Evolutionary conservation across 805 yeast species (phyloP).

Genomic region (Isabelozyma heimii): DNA sequence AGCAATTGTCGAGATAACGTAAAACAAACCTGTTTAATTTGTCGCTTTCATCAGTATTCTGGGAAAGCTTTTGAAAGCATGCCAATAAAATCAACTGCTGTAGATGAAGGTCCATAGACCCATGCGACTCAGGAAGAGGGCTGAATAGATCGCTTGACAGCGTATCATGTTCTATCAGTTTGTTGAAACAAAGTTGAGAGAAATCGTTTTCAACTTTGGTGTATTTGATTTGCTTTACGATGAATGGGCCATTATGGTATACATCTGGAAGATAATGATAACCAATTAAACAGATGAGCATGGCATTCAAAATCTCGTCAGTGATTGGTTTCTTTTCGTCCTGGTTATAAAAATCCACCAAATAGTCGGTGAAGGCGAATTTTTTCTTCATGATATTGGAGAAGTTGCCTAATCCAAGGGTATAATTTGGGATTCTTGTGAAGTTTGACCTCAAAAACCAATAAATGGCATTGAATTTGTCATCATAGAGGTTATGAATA

Average conservation of each 20-base stretch:
- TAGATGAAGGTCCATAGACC: slow-evolving; percentile 12
- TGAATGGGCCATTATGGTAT: slow-evolving; percentile 18
- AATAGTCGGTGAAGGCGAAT: slow-evolving; percentile 24
- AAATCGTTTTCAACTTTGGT: slow-evolving; percentile 22
- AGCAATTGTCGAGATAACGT: slow-evolving; percentile 18
- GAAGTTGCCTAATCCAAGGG: slow-evolving; percentile 48
- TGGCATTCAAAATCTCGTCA: slow-evolving; percentile 12
- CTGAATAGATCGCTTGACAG: background rate
- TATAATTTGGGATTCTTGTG: slow-evolving; percentile 47
- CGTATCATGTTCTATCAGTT: background rate
- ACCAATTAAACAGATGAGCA: slow-evolving; percentile 37
- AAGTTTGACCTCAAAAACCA: slow-evolving; percentile 56
- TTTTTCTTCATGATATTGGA: slow-evolving; percentile 33
- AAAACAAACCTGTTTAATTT: slow-evolving; percentile 14
- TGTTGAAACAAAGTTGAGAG: slow-evolving; percentile 12
- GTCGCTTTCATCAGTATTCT: slow-evolving; percentile 7
- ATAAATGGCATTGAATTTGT: slow-evolving; percentile 46
- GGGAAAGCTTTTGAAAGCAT: slow-evolving; percentile 15
- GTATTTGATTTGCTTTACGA: slow-evolving; percentile 18
- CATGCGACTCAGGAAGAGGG: background rate
- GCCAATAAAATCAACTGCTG: slow-evolving; percentile 23
- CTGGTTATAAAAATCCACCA: slow-evolving; percentile 15
- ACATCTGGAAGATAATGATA: slow-evolving; percentile 41
- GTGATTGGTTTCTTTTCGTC: slow-evolving; percentile 9
- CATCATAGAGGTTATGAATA: slow-evolving; percentile 38